phyloP scores from a whole-genome alignment of 1,284 basidiomycete genomes.

The Sporisorium graminicola region DNA sequence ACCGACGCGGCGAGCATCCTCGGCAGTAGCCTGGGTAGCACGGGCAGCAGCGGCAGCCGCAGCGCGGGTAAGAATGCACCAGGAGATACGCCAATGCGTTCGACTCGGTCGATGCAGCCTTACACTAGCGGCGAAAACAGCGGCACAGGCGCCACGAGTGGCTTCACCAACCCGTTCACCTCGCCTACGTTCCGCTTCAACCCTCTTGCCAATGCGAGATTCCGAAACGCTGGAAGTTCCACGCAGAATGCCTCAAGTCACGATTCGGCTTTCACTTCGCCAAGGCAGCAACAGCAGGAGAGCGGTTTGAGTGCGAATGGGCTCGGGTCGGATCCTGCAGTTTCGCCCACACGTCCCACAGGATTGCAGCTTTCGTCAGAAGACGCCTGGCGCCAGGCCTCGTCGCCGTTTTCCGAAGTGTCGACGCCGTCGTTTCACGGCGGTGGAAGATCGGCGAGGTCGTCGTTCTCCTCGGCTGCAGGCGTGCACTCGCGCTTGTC shows the following conservation, averaged over 20 bases:
- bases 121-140: constrained; percentile 6
- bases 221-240: constrained; percentile 6
- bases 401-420: constrained; percentile 47
- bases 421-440: constrained; percentile 41
- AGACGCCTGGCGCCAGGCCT: constrained; percentile 43
- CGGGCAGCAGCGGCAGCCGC: constrained; percentile 10
- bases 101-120: constrained; percentile 41
- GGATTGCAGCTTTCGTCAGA: constrained; percentile 21
- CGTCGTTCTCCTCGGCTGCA: constrained; percentile 38
- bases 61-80: not conserved
- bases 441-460: constrained; percentile 39
- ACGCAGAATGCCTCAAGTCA: constrained; percentile 18
- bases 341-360: constrained; percentile 16
- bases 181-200: constrained; percentile 40
- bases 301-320: not conserved
- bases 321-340: constrained; percentile 6
- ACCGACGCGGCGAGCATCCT: constrained; percentile 5
- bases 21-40: constrained; percentile 31
- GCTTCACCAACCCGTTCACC: constrained; percentile 42
- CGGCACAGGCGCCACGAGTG: constrained; percentile 3
- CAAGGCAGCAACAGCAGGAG: constrained; percentile 12
- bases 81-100: constrained; percentile 19
- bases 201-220: constrained; percentile 10
- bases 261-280: constrained; percentile 15
- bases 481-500: constrained; percentile 35